Conservation (phyloP, 1,284 basidiomycete genomes). For the Ustilago vetiveriae region DNA sequence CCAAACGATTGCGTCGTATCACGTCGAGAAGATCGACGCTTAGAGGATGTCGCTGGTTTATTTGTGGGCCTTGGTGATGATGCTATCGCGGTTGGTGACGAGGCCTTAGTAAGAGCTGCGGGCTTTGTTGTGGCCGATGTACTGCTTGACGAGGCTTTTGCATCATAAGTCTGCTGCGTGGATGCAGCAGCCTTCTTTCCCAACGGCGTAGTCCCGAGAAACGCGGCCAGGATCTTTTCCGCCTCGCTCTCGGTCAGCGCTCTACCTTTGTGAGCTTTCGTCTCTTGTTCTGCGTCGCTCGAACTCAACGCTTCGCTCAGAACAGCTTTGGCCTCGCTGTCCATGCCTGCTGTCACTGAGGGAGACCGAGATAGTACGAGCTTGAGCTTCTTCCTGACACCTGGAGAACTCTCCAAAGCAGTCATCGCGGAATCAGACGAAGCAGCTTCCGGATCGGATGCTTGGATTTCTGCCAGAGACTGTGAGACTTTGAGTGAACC, state of each 20-base stretch:
- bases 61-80: background rate
- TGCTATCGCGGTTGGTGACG: background rate
- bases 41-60: slow-evolving; percentile 6
- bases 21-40: slow-evolving; percentile 25
- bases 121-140: background rate
- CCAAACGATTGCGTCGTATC: slow-evolving; percentile 37
- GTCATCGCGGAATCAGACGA: slow-evolving; percentile 9
- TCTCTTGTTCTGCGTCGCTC: slow-evolving; percentile 5
- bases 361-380: slow-evolving; percentile 10
- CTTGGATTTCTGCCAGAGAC: slow-evolving; percentile 32
- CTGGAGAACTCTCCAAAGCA: background rate
- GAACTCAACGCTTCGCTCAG: slow-evolving; percentile 1
- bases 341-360: background rate
- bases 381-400: slow-evolving; percentile 20
- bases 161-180: background rate
- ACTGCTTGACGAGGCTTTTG: background rate
- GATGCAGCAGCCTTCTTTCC: slow-evolving; percentile 4
- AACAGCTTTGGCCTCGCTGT: slow-evolving; percentile 3
- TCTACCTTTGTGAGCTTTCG: slow-evolving; percentile 6
- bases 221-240: slow-evolving; percentile 33
- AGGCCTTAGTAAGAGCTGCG: too few species aligned
- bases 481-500: slow-evolving; percentile 32
- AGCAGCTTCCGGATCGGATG: slow-evolving; percentile 16
- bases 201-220: slow-evolving; percentile 26
- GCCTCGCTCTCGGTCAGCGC: slow-evolving; percentile 40